phyloP scores from a whole-genome alignment of 257 asterid species.

The Solanum rostratum region DNA sequence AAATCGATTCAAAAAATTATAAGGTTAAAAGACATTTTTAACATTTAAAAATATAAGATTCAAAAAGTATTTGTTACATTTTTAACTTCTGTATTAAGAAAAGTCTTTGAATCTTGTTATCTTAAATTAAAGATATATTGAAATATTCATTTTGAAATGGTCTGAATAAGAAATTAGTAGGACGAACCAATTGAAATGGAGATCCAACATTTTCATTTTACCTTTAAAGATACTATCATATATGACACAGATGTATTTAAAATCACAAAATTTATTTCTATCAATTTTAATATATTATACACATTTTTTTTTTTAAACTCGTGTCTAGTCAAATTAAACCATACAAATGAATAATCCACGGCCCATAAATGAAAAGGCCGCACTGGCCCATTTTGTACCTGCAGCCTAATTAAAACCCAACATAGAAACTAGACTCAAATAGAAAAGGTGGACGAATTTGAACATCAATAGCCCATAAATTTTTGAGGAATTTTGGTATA shows the following conservation, averaged over 20 bases:
- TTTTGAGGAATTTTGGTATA: too few species aligned
- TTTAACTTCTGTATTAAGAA: background rate
- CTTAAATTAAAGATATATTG: background rate
- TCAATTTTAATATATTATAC: too few species aligned
- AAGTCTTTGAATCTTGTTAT: rapidly evolving
- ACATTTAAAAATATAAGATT: too few species aligned
- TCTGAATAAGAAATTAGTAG: too few species aligned
- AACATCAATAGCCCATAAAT: too few species aligned
- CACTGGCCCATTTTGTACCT: background rate
- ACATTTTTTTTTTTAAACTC: background rate
- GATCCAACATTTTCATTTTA: background rate
- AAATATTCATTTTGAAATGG: too few species aligned
- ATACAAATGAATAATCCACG: too few species aligned
- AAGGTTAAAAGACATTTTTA: too few species aligned
- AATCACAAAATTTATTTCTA: background rate
- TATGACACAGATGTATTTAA: background rate
- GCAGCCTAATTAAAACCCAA: background rate
- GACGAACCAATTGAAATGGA: background rate
- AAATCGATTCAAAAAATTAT: too few species aligned
- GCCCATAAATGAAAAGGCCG: background rate
- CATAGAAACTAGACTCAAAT: background rate
- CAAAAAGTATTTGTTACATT: too few species aligned
- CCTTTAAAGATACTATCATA: background rate
- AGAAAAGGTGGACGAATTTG: too few species aligned
- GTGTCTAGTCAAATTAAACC: background rate